These are phyloP conservation scores for Rubia yunnanensis DNA, from an alignment of 257 asterid genomes.

Conservation along the genomic window DNA sequence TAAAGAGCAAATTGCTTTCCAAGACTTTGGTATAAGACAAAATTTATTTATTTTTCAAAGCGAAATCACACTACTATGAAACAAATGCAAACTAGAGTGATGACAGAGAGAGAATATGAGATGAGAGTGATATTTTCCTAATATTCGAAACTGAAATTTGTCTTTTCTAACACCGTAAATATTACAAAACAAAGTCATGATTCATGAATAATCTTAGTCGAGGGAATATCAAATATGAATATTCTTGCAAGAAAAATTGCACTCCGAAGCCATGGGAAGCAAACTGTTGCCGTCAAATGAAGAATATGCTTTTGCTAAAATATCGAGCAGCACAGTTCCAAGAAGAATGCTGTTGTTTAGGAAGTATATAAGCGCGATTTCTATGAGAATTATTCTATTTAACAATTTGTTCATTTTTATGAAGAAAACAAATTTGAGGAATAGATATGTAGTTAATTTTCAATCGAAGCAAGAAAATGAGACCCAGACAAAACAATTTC, in stretches of 20 bases:
- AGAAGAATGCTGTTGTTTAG: not conserved
- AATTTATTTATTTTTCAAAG: not conserved
- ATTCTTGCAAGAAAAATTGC: not conserved
- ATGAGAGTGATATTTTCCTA: not conserved
- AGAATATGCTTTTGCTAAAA: not conserved
- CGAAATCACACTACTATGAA: not conserved
- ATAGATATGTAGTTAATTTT: too few relatives aligned
- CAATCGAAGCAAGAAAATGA: too few relatives aligned
- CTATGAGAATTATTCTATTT: not conserved
- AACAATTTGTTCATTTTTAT: too few relatives aligned
- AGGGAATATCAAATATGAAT: constrained; percentile 4
- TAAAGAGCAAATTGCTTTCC: too few relatives aligned
- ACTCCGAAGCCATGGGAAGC: not conserved
- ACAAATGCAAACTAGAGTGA: not conserved
- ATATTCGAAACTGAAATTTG: not conserved
- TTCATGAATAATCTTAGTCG: not conserved
- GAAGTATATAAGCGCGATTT: not conserved
- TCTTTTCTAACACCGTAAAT: not conserved
- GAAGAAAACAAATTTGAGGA: too few relatives aligned
- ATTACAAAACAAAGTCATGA: not conserved
- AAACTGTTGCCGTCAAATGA: not conserved
- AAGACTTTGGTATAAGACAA: not conserved
- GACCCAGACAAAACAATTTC: too few relatives aligned
- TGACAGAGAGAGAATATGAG: not conserved
- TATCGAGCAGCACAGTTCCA: not conserved